Conservation (phyloP, 495 filamentous ascomycete genomes). For the Xylaria nigripes region DNA sequence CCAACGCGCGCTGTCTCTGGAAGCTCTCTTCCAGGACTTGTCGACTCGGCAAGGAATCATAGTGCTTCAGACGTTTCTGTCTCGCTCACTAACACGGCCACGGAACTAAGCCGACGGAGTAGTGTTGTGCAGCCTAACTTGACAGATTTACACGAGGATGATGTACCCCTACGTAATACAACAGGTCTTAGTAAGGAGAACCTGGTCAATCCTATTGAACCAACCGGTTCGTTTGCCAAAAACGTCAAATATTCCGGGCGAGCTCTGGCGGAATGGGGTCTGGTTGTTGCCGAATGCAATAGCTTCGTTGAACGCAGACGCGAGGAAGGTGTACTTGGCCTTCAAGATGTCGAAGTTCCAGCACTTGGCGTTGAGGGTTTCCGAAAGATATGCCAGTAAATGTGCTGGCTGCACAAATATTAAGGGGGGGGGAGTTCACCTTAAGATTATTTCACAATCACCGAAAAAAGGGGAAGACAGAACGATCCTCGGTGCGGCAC, state of each 20-base stretch:
- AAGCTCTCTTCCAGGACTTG: constrained; percentile 33
- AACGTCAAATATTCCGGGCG: constrained; percentile 69
- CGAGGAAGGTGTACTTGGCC: constrained; percentile 70
- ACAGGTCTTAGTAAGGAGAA: constrained; percentile 17
- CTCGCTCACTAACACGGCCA: constrained; percentile 14
- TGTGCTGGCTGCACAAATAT: not conserved
- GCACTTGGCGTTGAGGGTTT: constrained; percentile 79
- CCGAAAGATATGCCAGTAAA: constrained; percentile 43
- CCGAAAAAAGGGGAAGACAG: not conserved
- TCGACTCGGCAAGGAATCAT: constrained; percentile 40
- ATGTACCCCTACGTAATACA: constrained; percentile 13
- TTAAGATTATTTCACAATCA: not conserved
- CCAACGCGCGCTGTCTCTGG: constrained; percentile 38
- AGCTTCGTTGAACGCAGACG: constrained; percentile 83
- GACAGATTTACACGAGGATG: constrained; percentile 15
- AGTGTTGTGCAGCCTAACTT: constrained; percentile 15
- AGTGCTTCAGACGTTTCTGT: constrained; percentile 12
- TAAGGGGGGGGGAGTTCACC: not conserved
- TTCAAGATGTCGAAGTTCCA: constrained; percentile 79
- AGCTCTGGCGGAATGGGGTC: constrained; percentile 84
- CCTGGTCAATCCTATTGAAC: constrained; percentile 29
- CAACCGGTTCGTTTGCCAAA: constrained; percentile 29
- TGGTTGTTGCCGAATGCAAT: constrained; percentile 80
- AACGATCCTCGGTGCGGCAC: not conserved
- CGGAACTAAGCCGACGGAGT: constrained; percentile 11